Conservation (phyloP, 2,329 filamentous ascomycete genomes). For the Diaporthe citri region DNA sequence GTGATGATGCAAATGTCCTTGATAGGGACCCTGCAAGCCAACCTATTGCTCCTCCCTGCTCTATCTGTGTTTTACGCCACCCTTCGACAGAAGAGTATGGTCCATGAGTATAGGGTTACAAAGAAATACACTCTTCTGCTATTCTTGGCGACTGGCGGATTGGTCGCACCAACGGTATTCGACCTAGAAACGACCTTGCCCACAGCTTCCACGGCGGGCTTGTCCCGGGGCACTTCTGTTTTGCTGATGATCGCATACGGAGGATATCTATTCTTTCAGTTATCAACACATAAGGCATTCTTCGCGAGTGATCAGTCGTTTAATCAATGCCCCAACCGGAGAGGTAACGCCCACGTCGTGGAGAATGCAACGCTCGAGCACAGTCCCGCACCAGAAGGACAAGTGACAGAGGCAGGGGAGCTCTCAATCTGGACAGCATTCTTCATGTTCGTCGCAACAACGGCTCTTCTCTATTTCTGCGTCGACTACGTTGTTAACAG, state of each 20-base stretch:
- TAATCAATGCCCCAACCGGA: neutral
- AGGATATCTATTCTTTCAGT: constrained; percentile 9
- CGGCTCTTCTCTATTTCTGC: constrained; percentile 13
- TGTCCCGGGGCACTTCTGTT: neutral
- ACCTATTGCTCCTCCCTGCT: constrained; percentile 19
- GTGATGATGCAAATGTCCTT: neutral
- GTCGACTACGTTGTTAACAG: constrained; percentile 5
- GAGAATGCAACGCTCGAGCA: neutral
- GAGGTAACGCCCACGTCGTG: neutral
- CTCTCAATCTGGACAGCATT: neutral
- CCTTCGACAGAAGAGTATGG: neutral
- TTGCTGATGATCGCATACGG: neutral
- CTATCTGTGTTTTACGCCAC: constrained; percentile 4
- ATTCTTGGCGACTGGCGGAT: neutral
- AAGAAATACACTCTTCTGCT: neutral
- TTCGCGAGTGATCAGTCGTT: neutral
- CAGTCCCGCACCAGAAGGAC: neutral
- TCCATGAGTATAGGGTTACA: neutral
- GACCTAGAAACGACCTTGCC: neutral
- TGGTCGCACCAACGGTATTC: neutral
- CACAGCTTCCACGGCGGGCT: neutral
- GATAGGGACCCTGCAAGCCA: constrained; percentile 14
- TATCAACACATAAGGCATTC: neutral
- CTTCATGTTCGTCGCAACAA: neutral
- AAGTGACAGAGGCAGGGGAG: neutral